Percentiles rank a stretch among this genome's conserved stretches.
Conservation (phyloP, 2,329 filamentous ascomycete genomes). For the Aurifilum marmelostoma region DNA sequence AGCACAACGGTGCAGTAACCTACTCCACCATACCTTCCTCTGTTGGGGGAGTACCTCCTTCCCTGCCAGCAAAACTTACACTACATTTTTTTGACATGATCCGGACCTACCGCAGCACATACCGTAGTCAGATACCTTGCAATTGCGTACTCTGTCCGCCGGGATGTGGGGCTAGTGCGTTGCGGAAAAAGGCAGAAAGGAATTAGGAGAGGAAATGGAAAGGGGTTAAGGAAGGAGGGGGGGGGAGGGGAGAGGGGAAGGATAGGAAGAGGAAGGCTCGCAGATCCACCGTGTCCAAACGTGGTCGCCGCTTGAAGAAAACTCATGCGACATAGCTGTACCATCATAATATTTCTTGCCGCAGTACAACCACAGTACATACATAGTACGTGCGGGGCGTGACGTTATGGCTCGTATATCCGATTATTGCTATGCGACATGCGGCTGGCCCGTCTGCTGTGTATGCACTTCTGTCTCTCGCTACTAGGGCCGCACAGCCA, state of each 20-base stretch:
- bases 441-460: neutral
- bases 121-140: neutral
- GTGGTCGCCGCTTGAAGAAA: neutral
- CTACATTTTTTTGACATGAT: neutral
- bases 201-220: neutral
- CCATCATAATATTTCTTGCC: neutral
- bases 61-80: neutral
- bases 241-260: neutral
- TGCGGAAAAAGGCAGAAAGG: neutral
- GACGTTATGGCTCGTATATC: neutral
- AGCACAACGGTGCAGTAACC: constrained; percentile 8
- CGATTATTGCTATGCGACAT: neutral
- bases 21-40: neutral
- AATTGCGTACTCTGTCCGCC: neutral
- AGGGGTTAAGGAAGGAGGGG: neutral
- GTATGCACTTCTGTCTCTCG: neutral
- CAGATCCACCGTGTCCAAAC: neutral
- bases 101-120: too few relatives aligned
- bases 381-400: neutral
- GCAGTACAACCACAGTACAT: neutral
- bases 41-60: neutral
- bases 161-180: neutral
- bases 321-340: neutral
- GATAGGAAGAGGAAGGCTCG: neutral
- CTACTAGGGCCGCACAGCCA: neutral